Percentiles rank a stretch among this genome's conserved stretches.
phyloP scores from a whole-genome alignment of 345 rosid species.

The Citrus sp. region DNA sequence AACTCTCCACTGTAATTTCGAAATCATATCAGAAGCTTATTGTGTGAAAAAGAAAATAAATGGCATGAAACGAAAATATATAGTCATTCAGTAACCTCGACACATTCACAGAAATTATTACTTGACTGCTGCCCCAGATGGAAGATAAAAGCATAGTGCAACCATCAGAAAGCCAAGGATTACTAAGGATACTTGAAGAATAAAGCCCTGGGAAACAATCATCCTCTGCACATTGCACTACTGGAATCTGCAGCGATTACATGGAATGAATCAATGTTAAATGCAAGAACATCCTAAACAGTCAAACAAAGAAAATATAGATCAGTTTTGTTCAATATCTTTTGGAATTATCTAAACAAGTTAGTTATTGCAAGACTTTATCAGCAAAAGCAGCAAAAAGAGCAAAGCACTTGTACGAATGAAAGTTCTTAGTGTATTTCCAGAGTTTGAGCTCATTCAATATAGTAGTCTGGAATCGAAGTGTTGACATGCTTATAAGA shows the following conservation, averaged over 20 bases:
- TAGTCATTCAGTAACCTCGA: conserved; percentile 40
- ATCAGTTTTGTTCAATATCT: not conserved
- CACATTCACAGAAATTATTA: conserved; percentile 61
- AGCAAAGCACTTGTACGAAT: not conserved
- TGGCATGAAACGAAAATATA: not conserved
- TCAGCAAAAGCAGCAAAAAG: not conserved
- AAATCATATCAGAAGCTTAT: conserved; percentile 13
- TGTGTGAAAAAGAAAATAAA: not conserved
- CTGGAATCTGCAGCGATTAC: conserved; percentile 54
- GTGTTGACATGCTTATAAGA: not conserved
- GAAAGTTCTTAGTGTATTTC: not conserved
- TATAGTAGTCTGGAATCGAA: not conserved
- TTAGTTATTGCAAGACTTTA: not conserved
- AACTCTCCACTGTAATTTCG: conserved; percentile 58
- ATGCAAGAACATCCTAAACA: not conserved
- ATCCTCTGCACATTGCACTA: conserved; percentile 61
- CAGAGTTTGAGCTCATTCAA: not conserved
- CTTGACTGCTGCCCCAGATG: conserved; percentile 67
- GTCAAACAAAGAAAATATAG: not conserved
- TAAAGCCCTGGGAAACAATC: conserved; percentile 92
- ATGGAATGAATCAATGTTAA: conserved; percentile 3
- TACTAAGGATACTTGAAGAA: conserved; percentile 37
- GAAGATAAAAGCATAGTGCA: conserved; percentile 71
- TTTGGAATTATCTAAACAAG: not conserved
- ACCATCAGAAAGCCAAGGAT: conserved; percentile 96